Evolutionary conservation across 768 basidiomycete genomes (phyloP).

Genomic region (Baorangia bicolor): DNA sequence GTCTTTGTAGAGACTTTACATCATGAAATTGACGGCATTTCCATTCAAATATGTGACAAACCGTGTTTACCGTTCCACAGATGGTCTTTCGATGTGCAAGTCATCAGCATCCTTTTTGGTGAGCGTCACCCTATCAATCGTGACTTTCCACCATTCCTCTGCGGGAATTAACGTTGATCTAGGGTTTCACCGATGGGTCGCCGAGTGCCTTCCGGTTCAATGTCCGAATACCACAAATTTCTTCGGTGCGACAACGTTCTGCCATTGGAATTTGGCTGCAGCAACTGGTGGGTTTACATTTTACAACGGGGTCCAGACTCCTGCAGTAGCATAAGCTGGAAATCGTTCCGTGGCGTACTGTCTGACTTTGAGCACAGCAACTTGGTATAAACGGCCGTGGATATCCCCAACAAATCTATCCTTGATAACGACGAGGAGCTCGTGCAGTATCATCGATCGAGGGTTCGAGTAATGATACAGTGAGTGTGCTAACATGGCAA

Average conservation of each 20-base stretch:
- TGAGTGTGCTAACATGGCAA: too few species aligned
- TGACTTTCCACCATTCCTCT: background rate
- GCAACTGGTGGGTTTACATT: background rate
- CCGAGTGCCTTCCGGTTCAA: background rate
- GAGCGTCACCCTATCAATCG: background rate
- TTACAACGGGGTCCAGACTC: background rate
- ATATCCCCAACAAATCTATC: background rate
- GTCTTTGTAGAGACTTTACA: too few species aligned
- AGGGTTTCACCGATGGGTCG: background rate
- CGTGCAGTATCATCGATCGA: background rate
- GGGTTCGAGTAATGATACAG: background rate
- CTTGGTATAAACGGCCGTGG: too few species aligned
- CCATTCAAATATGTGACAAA: too few species aligned
- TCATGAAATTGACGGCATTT: too few species aligned
- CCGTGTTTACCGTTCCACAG: too few species aligned
- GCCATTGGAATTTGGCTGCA: background rate
- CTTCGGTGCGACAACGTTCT: background rate
- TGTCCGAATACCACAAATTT: background rate
- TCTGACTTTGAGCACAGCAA: background rate
- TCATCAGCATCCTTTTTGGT: background rate
- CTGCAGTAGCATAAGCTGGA: background rate
- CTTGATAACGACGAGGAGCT: background rate
- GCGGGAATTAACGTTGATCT: background rate
- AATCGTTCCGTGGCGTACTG: background rate
- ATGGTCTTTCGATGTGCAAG: too few species aligned